Percentiles rank a stretch among this genome's conserved stretches.
These are phyloP conservation scores for Anethum foeniculum DNA, from an alignment of 140 eudicot species.

Conservation along the genomic window DNA sequence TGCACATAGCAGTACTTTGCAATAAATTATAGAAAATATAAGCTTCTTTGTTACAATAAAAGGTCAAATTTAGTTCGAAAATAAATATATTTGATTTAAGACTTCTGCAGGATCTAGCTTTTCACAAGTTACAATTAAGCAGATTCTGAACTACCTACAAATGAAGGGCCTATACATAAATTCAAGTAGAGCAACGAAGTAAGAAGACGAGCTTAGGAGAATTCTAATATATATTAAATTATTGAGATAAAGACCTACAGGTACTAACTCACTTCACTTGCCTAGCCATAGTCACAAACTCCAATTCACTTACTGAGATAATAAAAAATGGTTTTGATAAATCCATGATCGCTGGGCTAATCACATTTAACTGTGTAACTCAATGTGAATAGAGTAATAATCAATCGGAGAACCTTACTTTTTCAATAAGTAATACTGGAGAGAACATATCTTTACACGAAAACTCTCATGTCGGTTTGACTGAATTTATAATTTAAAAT, in stretches of 20 bases:
- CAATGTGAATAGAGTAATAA: not conserved
- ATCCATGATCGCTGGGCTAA: not conserved
- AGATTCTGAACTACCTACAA: not conserved
- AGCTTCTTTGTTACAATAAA: not conserved
- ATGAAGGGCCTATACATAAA: not conserved
- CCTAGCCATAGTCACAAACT: not conserved
- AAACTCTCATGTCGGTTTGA: not conserved
- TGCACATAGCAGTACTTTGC: not conserved
- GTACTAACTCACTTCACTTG: not conserved
- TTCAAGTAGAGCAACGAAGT: not conserved
- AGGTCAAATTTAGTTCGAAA: not conserved
- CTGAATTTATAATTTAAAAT: not conserved
- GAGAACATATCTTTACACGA: not conserved
- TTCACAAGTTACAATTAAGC: not conserved
- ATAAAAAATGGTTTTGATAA: not conserved
- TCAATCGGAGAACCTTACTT: not conserved
- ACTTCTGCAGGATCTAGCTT: not conserved
- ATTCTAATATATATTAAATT: not conserved
- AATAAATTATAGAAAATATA: not conserved
- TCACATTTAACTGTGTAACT: not conserved
- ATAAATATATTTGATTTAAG: not conserved
- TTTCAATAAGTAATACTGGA: not conserved
- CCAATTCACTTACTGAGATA: not conserved
- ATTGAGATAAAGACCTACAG: not conserved
- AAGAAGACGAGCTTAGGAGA: not conserved